Percentiles rank a stretch among this genome's conserved stretches.
These are phyloP conservation scores for Globomyces sp. DNA, from an alignment of 371 early-diverging fungal genomes.

Conservation along the genomic window DNA sequence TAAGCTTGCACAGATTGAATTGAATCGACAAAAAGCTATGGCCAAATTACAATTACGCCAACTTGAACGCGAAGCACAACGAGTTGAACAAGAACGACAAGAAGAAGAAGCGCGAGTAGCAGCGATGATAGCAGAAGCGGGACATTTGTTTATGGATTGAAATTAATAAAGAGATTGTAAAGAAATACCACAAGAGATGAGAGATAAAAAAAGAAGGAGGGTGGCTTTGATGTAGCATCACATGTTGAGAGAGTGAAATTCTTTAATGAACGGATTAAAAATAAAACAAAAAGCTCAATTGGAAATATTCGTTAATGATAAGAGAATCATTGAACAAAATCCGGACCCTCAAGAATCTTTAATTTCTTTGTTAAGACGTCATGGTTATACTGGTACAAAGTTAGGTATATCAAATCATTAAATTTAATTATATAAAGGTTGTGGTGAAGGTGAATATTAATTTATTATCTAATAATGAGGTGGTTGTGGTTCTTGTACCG, in stretches of 20 bases:
- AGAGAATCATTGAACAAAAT: conserved; percentile 21
- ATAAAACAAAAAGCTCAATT: neutral
- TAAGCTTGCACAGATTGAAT: neutral
- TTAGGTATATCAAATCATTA: conserved; percentile 61
- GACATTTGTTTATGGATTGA: neutral
- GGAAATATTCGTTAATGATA: conserved; percentile 29
- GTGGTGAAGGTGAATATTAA: too few species aligned
- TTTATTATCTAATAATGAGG: conserved; percentile 35
- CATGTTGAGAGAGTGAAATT: too few species aligned
- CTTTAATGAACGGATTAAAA: too few species aligned
- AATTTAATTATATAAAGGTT: too few species aligned
- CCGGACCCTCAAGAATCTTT: conserved; percentile 52
- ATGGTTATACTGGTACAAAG: conserved; percentile 74
- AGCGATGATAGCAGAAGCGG: conserved; percentile 2
- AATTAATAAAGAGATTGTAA: neutral
- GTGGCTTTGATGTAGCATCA: too few species aligned
- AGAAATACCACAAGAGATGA: neutral
- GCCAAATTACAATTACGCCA: neutral
- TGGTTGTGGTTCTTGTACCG: conserved; percentile 68
- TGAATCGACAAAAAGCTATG: neutral
- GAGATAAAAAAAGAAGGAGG: too few species aligned
- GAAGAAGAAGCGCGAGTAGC: conserved; percentile 3
- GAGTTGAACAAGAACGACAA: neutral
- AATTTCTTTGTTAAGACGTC: conserved; percentile 63
- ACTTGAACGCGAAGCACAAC: neutral